A percentile compares a stretch with the other conserved stretches of the same genome.
phyloP scores from a whole-genome alignment of 2,329 filamentous ascomycete species.

The Aspergillus hortae region DNA sequence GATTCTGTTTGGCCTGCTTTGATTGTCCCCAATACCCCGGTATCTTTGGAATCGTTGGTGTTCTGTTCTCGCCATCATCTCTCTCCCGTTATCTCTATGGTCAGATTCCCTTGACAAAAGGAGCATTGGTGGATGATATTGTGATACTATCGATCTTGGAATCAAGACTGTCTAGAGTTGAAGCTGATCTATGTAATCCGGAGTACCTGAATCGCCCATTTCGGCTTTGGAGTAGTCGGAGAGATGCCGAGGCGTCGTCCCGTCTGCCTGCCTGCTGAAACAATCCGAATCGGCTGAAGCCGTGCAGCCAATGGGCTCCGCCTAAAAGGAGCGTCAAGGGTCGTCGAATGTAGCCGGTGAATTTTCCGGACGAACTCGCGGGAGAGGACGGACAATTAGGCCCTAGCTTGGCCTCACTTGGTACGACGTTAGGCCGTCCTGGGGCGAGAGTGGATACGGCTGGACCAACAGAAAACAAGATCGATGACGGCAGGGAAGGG shows the following conservation, averaged over 20 bases:
- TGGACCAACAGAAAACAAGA: constrained; percentile 6
- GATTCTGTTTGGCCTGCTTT: constrained; percentile 5
- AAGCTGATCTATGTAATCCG: not conserved
- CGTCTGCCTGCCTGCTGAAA: not conserved
- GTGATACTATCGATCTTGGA: not conserved
- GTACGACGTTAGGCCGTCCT: not conserved
- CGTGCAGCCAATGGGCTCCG: not conserved
- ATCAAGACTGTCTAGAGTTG: not conserved
- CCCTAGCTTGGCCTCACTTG: not conserved
- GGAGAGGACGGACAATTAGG: constrained; percentile 6
- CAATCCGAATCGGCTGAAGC: not conserved
- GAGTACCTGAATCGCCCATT: not conserved
- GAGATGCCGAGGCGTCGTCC: not conserved
- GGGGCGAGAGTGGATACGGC: constrained; percentile 10
- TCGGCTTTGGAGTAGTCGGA: not conserved
- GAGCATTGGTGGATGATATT: constrained; percentile 1
- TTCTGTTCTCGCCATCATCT: not conserved
- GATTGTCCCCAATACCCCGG: constrained; percentile 14
- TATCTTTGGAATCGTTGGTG: not conserved
- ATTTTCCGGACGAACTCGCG: constrained; percentile 2
- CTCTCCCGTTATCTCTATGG: not conserved
- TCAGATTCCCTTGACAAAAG: not conserved
- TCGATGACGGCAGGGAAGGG: constrained; percentile 6
- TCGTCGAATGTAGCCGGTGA: not conserved
- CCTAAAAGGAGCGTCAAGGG: not conserved